phyloP scores from a whole-genome alignment of 2,329 filamentous ascomycete species.

The Beauveria scarabaeidicola region DNA sequence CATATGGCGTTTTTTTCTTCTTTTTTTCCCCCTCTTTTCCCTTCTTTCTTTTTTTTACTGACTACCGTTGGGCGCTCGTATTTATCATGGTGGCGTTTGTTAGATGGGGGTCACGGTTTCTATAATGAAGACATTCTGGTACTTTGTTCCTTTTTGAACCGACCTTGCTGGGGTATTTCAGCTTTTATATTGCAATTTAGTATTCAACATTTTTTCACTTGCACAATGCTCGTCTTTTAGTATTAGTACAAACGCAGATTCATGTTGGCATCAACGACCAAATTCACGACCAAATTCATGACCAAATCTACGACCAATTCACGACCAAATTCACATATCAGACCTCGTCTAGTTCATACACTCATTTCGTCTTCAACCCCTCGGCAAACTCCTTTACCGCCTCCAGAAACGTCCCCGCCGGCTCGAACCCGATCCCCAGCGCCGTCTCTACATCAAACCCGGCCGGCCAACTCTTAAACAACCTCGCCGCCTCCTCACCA shows the following conservation, averaged over 20 bases:
- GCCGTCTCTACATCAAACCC: conserved; percentile 43
- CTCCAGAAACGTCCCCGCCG: conserved; percentile 32
- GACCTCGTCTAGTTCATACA: background rate
- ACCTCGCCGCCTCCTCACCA: conserved; percentile 36
- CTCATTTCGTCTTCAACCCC: background rate
- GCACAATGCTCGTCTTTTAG: no score
- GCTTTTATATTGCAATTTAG: background rate
- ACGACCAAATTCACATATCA: no score
- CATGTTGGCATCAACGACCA: no score
- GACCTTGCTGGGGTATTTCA: background rate
- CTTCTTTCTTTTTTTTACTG: background rate
- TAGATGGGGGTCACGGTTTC: background rate
- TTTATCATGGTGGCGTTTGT: background rate
- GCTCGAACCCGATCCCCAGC: conserved; percentile 39
- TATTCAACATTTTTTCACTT: background rate
- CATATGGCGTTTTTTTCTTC: background rate
- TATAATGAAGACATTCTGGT: background rate
- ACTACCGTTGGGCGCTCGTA: background rate
- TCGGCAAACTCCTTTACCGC: conserved; percentile 22
- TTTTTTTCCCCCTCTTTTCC: background rate
- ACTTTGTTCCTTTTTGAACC: background rate
- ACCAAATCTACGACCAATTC: no score
- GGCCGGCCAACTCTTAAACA: conserved; percentile 47
- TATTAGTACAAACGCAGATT: no score
- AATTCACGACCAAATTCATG: no score